phyloP scores from a whole-genome alignment of 2,329 filamentous ascomycete genomes.

The Verticillium longisporum region DNA sequence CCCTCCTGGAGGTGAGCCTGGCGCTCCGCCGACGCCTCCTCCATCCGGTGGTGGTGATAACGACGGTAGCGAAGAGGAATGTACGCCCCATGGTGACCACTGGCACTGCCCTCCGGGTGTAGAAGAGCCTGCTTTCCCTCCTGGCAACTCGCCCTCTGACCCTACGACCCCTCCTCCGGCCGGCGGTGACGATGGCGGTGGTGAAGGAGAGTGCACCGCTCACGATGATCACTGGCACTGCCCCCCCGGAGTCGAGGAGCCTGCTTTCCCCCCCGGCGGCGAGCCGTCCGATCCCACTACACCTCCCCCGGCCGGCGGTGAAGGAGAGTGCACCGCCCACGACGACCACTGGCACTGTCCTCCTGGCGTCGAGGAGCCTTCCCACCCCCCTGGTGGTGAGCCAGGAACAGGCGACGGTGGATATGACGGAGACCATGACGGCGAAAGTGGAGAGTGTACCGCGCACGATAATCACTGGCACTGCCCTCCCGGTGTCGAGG shows the following conservation, averaged over 20 bases:
- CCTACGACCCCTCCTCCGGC: neutral
- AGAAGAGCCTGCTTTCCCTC: neutral
- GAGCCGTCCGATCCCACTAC: no score
- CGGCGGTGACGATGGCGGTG: no score
- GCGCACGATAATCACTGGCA: conserved; percentile 4
- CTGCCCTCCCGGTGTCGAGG: conserved; percentile 5
- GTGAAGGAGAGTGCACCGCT: neutral
- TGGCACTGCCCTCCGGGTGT: conserved; percentile 12
- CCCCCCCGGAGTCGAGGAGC: conserved; percentile 1
- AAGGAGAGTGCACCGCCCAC: no score
- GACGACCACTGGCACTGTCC: no score
- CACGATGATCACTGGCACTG: conserved; percentile 8
- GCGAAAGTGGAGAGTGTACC: neutral
- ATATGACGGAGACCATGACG: no score
- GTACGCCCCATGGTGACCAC: conserved; percentile 1
- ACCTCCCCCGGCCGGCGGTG: no score
- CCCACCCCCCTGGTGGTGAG: no score
- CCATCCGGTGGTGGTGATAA: neutral
- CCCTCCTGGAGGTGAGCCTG: neutral
- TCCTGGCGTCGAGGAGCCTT: no score
- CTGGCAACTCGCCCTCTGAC: neutral
- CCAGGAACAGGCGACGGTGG: no score
- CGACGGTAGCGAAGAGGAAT: neutral
- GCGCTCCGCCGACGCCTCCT: neutral
- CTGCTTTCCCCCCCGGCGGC: neutral